phyloP scores from a whole-genome alignment of 1,284 basidiomycete genomes.

The Naganishia sp. region DNA sequence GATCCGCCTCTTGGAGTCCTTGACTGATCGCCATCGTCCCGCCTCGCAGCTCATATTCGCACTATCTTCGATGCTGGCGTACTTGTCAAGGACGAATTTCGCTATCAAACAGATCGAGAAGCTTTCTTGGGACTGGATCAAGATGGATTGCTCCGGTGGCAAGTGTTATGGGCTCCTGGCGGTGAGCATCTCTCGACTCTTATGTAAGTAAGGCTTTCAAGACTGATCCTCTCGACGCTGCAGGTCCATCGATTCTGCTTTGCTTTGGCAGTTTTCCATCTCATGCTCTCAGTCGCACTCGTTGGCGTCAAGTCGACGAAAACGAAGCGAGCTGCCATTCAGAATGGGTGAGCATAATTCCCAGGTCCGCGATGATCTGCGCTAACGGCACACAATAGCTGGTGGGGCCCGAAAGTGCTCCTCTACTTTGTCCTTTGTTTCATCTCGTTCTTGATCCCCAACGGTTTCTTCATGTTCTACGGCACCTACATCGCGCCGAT shows the following conservation, averaged over 20 bases:
- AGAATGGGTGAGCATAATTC: slow-evolving; percentile 77
- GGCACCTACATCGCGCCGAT: slow-evolving; percentile 90
- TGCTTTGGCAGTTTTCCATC: slow-evolving; percentile 85
- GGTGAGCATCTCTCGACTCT: slow-evolving; percentile 54
- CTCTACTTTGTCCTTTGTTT: slow-evolving; percentile 80
- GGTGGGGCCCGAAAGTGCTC: slow-evolving; percentile 98
- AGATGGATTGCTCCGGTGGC: slow-evolving; percentile 91
- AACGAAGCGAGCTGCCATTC: slow-evolving; percentile 86
- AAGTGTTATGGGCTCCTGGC: slow-evolving; percentile 97
- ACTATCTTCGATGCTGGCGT: slow-evolving; percentile 93
- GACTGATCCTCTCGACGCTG: not conserved
- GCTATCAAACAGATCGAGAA: slow-evolving; percentile 86
- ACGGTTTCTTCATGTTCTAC: slow-evolving; percentile 64
- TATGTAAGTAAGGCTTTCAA: slow-evolving; percentile 9
- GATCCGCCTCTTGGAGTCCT: not conserved
- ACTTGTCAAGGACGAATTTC: slow-evolving; percentile 89
- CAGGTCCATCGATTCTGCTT: slow-evolving; percentile 97
- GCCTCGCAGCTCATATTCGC: slow-evolving; percentile 81
- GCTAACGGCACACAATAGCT: slow-evolving; percentile 58
- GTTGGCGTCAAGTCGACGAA: slow-evolving; percentile 87
- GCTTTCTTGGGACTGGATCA: slow-evolving; percentile 94
- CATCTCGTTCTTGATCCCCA: slow-evolving; percentile 73
- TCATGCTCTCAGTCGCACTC: slow-evolving; percentile 73
- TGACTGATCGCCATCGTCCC: slow-evolving; percentile 10
- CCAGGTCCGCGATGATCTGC: not conserved